Evolutionary conservation across 768 basidiomycete species (phyloP).

Genomic region (Leccinum olivaceopallidum): DNA sequence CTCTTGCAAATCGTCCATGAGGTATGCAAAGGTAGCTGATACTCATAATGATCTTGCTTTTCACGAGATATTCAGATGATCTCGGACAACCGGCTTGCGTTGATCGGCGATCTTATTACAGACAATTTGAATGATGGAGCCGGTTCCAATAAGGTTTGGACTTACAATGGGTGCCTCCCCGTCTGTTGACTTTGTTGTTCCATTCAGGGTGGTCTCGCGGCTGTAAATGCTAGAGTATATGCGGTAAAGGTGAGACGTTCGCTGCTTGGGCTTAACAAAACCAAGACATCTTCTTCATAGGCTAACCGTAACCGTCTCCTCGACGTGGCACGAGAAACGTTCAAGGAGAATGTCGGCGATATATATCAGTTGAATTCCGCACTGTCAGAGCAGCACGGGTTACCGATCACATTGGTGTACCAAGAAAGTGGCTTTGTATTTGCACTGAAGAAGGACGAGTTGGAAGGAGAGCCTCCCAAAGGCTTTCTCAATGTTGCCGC

Average conservation of each 20-base stretch:
- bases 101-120: slow-evolving; percentile 60
- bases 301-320: slow-evolving; percentile 81
- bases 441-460: slow-evolving; percentile 57
- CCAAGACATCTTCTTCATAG: slow-evolving; percentile 31
- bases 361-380: slow-evolving; percentile 67
- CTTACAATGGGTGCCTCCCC: not conserved
- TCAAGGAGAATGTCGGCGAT: slow-evolving; percentile 90
- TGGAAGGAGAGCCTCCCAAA: slow-evolving; percentile 56
- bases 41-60: not conserved
- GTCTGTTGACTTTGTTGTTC: not conserved
- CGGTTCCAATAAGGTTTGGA: slow-evolving; percentile 54
- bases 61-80: slow-evolving; percentile 53
- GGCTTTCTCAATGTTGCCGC: slow-evolving; percentile 69
- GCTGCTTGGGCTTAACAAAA: not conserved
- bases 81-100: slow-evolving; percentile 65
- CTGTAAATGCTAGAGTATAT: slow-evolving; percentile 82
- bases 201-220: slow-evolving; percentile 64
- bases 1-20: slow-evolving; percentile 63
- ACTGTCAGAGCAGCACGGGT: slow-evolving; percentile 59
- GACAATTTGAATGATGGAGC: slow-evolving; percentile 75
- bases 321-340: slow-evolving; percentile 94
- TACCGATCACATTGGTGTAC: slow-evolving; percentile 68
- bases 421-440: slow-evolving; percentile 78
- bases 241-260: slow-evolving; percentile 64
- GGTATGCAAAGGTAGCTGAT: slow-evolving; percentile 36